Base-by-base conservation (phyloP, 108 stramenopile genomes). In the Stephanodiscus minutulus region DNA sequence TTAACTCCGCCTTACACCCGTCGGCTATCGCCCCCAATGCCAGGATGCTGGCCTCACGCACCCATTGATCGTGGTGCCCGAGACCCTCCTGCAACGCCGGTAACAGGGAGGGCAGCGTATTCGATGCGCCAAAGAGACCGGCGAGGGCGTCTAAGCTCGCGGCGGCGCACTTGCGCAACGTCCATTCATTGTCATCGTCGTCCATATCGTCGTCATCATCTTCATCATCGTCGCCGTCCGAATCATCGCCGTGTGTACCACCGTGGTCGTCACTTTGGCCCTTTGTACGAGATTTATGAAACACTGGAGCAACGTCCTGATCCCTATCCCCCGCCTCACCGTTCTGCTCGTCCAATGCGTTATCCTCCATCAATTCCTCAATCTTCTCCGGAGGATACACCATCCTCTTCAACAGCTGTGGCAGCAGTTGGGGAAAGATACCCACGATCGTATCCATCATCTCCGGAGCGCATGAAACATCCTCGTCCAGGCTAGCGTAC, bases 161-260 rank as follows among this genome's bases (percentile, higher is more conserved):
- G 13, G 93, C 96, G 13, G 94, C 76, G 69, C 91, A 95, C 63
- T 92, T 95, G 58, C 96, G 79, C 41, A 96, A 72, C 25, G 84
- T 90, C 96, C 96, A 96, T 76, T 93, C 89, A 66, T 89, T 91
- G 31, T 84, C 93, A 62, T 93, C 96, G 25, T 93, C 90, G 50
- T 79, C 77, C 13, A 69, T 66, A 39, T 65, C 66, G 17, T 78
- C 90, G 52, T 86, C 50, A 10, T 93, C 89, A 62, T 89, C 89
- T 20, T 84, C 94, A 57, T 89, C 92, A 27, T 93, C 91, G 49
- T 81, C 85, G 29, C 85, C 88, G 47, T 85, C 88, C 28, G 83
- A 88, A n/a, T 82, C 90, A n/a, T 86, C 86, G 12, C 83, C 86
- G 18, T 65, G 80, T 2, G 69, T 37, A 41, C 61, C 67, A 66